A percentile compares a stretch with the other conserved stretches of the same genome.
Conservation (phyloP, 108 stramenopile genomes). For the Cylindrotheca fusiformis region DNA sequence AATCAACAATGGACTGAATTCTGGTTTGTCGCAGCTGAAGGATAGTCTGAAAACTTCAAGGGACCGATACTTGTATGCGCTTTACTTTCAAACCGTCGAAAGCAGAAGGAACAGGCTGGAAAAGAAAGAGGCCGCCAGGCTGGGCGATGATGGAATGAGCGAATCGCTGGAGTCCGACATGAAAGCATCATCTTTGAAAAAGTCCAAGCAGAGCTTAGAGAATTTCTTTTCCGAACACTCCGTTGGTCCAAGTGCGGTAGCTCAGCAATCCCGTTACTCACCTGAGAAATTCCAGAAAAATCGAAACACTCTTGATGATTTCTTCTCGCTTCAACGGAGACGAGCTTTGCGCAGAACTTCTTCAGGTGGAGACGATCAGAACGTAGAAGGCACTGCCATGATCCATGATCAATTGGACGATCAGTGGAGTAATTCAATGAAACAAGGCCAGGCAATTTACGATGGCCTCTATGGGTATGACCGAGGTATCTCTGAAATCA, state of each 20-base stretch:
- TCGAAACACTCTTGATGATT: conserved; percentile 17
- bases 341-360: conserved; percentile 1
- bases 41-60: conserved; percentile 30
- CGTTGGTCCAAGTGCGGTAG: neutral
- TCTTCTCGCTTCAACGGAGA: conserved; percentile 9
- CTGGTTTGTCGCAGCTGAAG: conserved; percentile 15
- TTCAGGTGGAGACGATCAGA: conserved; percentile 7
- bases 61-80: conserved; percentile 26
- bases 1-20: conserved; percentile 18
- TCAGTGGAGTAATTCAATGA: conserved; percentile 10
- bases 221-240: conserved; percentile 5
- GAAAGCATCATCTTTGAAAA: conserved; percentile 1
- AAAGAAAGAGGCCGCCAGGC: neutral
- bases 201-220: neutral
- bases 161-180: neutral
- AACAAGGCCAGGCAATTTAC: conserved; percentile 13
- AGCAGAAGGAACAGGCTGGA: conserved; percentile 22
- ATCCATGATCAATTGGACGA: neutral
- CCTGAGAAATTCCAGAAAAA: conserved; percentile 2
- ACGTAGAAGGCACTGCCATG: neutral
- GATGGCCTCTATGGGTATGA: conserved; percentile 12
- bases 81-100: conserved; percentile 28
- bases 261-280: neutral
- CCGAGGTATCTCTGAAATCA: conserved; percentile 18
- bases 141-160: too few species aligned